A percentile compares a stretch with the other conserved stretches of the same genome.
These are phyloP conservation scores for barley (Hordeum vulgare) DNA, from an alignment of 176 grass and related monocot species.

Conservation along the genomic window DNA sequence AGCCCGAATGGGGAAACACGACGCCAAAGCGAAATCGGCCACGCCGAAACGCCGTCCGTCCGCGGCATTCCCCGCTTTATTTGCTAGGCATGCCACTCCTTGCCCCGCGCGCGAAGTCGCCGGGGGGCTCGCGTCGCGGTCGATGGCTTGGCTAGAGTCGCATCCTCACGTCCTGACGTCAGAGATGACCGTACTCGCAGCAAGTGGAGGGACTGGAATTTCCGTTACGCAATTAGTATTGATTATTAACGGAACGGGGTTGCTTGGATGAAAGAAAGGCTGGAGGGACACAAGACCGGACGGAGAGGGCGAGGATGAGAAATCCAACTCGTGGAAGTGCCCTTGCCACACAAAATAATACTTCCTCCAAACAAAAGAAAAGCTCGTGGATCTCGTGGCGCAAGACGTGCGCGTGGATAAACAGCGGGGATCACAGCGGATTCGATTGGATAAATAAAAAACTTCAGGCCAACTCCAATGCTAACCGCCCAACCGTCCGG, in stretches of 20 bases:
- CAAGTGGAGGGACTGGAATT: no score
- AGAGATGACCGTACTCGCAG: neutral
- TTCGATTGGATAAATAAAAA: no score
- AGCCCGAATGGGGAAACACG: neutral
- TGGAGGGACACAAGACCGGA: no score
- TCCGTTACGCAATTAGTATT: no score
- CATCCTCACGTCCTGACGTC: neutral
- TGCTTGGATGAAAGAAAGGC: no score
- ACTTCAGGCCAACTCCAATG: no score
- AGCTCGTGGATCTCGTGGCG: neutral
- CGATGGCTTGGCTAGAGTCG: no score
- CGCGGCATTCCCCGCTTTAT: neutral
- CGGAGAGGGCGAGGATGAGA: neutral
- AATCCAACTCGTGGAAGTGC: neutral
- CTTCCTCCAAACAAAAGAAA: no score
- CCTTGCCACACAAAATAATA: no score
- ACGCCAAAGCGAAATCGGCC: neutral
- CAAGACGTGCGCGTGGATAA: neutral
- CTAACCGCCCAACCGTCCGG: no score
- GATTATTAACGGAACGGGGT: no score
- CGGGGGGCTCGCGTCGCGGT: neutral
- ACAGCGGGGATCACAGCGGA: neutral
- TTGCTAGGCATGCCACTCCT: no score
- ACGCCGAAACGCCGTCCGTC: neutral
- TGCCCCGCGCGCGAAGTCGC: neutral